These are phyloP conservation scores for Trifolium subterraneum DNA, from an alignment of 306 rosid genomes.

Conservation along the genomic window DNA sequence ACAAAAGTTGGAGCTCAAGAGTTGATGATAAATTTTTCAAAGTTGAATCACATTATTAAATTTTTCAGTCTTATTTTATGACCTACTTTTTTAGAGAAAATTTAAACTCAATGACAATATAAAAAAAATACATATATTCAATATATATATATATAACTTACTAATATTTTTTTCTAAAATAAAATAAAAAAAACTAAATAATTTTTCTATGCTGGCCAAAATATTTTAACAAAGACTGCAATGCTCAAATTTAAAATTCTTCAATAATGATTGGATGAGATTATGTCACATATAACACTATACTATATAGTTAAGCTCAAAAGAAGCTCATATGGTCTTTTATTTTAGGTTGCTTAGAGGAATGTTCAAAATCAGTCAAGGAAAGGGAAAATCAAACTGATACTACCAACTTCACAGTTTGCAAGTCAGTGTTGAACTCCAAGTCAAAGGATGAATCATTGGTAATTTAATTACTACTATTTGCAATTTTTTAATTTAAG, in stretches of 20 bases:
- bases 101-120: too few relatives aligned
- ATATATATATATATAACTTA: too few relatives aligned
- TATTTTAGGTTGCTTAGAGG: conserved; percentile 65
- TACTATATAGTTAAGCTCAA: too few relatives aligned
- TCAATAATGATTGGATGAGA: background rate
- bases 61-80: too few relatives aligned
- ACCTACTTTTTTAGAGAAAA: too few relatives aligned
- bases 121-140: too few relatives aligned
- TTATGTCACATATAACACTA: background rate
- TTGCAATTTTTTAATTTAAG: background rate
- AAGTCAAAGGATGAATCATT: conserved; percentile 75
- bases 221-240: background rate
- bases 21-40: too few relatives aligned
- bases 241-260: background rate
- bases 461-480: conserved; percentile 48
- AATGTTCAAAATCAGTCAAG: conserved; percentile 43
- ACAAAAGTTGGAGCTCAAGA: too few relatives aligned
- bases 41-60: too few relatives aligned
- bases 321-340: background rate
- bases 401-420: conserved; percentile 38
- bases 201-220: background rate
- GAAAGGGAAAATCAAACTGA: conserved; percentile 50
- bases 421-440: conserved; percentile 73
- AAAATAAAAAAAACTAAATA: background rate
- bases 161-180: too few relatives aligned